phyloP scores from a whole-genome alignment of 139 green algal genomes.

The Mesotaenium endlicherianum region DNA sequence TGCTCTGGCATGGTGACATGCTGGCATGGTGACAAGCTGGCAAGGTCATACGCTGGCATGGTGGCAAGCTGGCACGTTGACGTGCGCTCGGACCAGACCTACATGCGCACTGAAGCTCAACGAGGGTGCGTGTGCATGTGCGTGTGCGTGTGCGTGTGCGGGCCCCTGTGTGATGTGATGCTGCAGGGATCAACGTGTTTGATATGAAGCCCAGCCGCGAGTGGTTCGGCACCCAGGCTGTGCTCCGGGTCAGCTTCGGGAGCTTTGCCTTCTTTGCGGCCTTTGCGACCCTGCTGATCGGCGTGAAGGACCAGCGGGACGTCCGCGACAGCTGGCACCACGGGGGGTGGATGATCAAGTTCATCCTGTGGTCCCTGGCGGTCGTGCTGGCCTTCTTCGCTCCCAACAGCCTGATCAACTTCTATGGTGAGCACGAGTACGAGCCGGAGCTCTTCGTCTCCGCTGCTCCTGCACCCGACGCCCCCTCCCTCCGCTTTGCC shows the following conservation, averaged over 20 bases:
- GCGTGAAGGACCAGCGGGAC: conserved; percentile 80
- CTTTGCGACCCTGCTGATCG: conserved; percentile 74
- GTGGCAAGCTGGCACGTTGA: too few relatives aligned
- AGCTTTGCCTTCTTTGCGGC: conserved; percentile 85
- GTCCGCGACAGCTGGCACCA: conserved; percentile 83
- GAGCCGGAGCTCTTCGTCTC: too few relatives aligned
- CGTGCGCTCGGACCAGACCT: too few relatives aligned
- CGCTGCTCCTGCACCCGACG: too few relatives aligned
- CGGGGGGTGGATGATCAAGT: conserved; percentile 83
- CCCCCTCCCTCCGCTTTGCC: too few relatives aligned
- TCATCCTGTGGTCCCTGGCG: conserved; percentile 76
- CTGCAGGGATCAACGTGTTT: conserved; percentile 65
- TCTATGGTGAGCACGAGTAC: conserved; percentile 34
- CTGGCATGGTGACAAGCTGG: too few relatives aligned
- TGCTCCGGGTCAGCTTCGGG: conserved; percentile 91
- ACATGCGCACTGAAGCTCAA: too few relatives aligned
- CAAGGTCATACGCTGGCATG: too few relatives aligned
- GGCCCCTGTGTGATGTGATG: background rate
- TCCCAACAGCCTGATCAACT: conserved; percentile 24
- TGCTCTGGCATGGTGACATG: too few relatives aligned
- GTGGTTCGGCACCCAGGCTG: conserved; percentile 93
- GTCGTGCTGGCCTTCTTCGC: conserved; percentile 55
- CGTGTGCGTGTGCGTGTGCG: background rate
- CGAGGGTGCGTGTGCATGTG: background rate
- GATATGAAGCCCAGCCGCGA: conserved; percentile 56